Percentiles rank a stretch among this genome's conserved stretches.
Evolutionary conservation across 805 yeast species (phyloP).

Genomic region (Sugiyamaella americana): DNA sequence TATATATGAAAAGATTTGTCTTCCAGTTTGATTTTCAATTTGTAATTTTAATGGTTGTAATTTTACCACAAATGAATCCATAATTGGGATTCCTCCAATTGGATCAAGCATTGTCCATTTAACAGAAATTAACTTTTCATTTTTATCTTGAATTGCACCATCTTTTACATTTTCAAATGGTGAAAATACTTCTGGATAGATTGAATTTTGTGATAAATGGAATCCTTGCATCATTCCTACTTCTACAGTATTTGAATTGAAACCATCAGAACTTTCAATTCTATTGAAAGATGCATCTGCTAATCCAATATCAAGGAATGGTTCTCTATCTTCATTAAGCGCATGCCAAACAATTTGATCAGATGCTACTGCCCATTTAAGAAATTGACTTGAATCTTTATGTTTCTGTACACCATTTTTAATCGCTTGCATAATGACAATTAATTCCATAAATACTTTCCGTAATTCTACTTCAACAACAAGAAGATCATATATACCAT

Average conservation of each 20-base stretch:
- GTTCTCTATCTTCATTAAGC: constrained; percentile 50
- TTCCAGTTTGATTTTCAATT: constrained; percentile 66
- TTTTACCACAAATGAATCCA: constrained; percentile 54
- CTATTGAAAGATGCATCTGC: constrained; percentile 57
- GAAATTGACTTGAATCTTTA: constrained; percentile 28
- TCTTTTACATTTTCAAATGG: constrained; percentile 36
- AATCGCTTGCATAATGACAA: constrained; percentile 33
- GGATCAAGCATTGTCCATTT: constrained; percentile 79
- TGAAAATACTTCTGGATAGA: constrained; percentile 66
- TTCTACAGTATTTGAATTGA: constrained; percentile 54
- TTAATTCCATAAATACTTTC: constrained; percentile 27
- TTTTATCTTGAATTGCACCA: constrained; percentile 6
- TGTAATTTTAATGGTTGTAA: constrained; percentile 65
- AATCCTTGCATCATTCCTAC: constrained; percentile 62
- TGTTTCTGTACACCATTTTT: constrained; percentile 27
- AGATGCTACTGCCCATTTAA: constrained; percentile 50
- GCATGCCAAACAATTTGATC: constrained; percentile 70
- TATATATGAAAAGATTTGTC: constrained; percentile 56
- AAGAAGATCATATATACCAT: constrained; percentile 22
- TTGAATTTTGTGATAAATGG: constrained; percentile 50
- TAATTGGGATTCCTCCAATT: constrained; percentile 85
- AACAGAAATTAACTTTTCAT: constrained; percentile 37
- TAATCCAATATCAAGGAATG: constrained; percentile 66
- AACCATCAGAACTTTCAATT: constrained; percentile 57
- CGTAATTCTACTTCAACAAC: constrained; percentile 28